These are phyloP conservation scores for Zopfia rhizophila DNA, from an alignment of 2,329 filamentous ascomycete genomes.

Conservation along the genomic window DNA sequence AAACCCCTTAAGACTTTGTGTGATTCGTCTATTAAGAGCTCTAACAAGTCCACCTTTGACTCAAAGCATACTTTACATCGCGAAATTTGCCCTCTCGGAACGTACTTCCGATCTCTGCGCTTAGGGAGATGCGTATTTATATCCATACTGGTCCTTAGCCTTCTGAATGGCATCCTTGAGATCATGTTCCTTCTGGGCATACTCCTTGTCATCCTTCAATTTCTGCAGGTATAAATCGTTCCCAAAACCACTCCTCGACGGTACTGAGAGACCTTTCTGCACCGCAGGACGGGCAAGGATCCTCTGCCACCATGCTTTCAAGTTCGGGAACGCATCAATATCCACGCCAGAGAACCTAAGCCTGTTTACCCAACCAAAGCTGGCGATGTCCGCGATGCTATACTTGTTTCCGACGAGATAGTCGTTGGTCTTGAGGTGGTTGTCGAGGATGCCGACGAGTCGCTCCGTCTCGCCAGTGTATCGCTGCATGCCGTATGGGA, in stretches of 20 bases:
- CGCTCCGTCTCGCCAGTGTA: constrained; percentile 53
- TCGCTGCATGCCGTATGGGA: constrained; percentile 48
- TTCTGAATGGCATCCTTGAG: constrained; percentile 49
- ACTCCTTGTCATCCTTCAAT: constrained; percentile 60
- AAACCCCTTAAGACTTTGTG: no score
- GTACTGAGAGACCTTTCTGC: constrained; percentile 51
- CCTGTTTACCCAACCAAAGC: constrained; percentile 57
- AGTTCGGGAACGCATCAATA: constrained; percentile 54
- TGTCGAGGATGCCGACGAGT: constrained; percentile 50
- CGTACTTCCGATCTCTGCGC: background rate
- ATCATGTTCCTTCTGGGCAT: constrained; percentile 57
- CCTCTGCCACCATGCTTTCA: constrained; percentile 58
- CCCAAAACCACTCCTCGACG: constrained; percentile 48
- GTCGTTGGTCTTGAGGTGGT: constrained; percentile 49
- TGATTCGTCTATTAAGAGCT: no score
- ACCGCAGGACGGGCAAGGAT: constrained; percentile 56
- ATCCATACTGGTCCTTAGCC: constrained; percentile 58
- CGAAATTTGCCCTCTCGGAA: constrained; percentile 15
- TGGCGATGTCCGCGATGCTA: constrained; percentile 59
- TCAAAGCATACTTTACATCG: background rate
- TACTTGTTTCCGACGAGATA: constrained; percentile 60
- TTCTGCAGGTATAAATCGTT: constrained; percentile 57
- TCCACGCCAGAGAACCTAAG: constrained; percentile 54
- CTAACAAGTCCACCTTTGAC: no score
- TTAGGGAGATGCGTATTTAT: constrained; percentile 56